Base-by-base conservation (phyloP, 1,284 basidiomycete species). In the Tilletia caries region DNA sequence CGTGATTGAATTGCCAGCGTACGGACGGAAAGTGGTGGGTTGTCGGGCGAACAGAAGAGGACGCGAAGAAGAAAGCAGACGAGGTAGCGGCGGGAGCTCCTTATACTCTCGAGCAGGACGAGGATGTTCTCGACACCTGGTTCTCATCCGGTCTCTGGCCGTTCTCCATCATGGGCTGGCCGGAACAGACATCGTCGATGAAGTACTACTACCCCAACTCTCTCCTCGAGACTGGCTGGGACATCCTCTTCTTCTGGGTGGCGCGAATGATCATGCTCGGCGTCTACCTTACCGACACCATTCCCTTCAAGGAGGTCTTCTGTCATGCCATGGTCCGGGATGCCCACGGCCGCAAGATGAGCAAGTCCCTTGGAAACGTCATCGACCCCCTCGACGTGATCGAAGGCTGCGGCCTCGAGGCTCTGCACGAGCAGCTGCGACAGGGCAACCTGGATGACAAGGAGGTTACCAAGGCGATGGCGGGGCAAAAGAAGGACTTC, bases 311-410 rank as follows among this genome's bases (percentile, higher is more conserved):
- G 71, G 95, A 99, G 85, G 95, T 98, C n/a, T 90, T 92, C 83
- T 98, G 95, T 85, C 96, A 98, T 83, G 95, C 95, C 32, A 97
- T 98, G 94, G 92, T 98, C 79, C 92, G 95, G 68, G 96, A 99
- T 82, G 95, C 95, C 0, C 95, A 97, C 80, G 96, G 96, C 20
- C 89, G 95, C 73, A 98, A 98, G 86, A 98, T 99, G 96, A 93
- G 91, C 84, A 98, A 99, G 86, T 94, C 92, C 62, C 88, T 98
- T 32, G 96, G 96, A 8, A 99, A 99, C 82, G 96, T 98, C 75
- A 93, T 99, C 71, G 95, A 99, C 84, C 96, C 96, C 1, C 86
- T 97, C 68, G 96, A 98, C 79, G 92, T 98, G 67, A 96, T 99
- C 78, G 90, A 91, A 75, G 96, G 96, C 25, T 85, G 92, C 37